Percentiles rank a stretch among this genome's conserved stretches.
Evolutionary conservation across 768 basidiomycete genomes (phyloP).

Genomic region (Coprinopsis sp.): DNA sequence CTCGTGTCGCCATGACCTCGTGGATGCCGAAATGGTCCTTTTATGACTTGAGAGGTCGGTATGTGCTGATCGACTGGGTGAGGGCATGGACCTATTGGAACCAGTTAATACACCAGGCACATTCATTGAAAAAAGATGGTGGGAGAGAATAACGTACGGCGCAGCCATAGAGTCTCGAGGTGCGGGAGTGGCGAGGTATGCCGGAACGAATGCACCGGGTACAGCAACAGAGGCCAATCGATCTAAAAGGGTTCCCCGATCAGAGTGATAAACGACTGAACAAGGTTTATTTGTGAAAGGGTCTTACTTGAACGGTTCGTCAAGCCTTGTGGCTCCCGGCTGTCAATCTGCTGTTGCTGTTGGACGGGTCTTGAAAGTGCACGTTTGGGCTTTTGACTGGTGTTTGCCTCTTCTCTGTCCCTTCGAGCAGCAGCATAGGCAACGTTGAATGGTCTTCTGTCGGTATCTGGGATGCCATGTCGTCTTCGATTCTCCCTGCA

Average conservation of each 20-base stretch:
- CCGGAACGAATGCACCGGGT: constrained; percentile 4
- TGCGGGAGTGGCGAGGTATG: neutral
- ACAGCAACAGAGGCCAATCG: constrained; percentile 7
- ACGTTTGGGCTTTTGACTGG: neutral
- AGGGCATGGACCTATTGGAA: neutral
- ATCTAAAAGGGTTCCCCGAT: neutral
- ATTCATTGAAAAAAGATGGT: neutral
- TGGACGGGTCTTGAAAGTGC: neutral
- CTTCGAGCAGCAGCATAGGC: constrained; percentile 71
- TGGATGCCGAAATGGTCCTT: neutral
- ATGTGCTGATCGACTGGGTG: neutral
- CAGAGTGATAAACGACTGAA: neutral
- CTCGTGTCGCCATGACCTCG: constrained; percentile 23
- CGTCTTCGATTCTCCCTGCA: constrained; percentile 64
- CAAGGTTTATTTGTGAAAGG: too few relatives aligned
- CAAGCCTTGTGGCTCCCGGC: constrained; percentile 34
- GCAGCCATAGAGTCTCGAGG: neutral
- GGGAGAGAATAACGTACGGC: neutral
- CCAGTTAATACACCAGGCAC: neutral
- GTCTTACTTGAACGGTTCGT: constrained; percentile 43
- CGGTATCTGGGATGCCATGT: constrained; percentile 81
- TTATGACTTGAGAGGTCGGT: neutral
- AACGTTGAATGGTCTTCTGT: constrained; percentile 80
- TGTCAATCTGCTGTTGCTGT: constrained; percentile 23
- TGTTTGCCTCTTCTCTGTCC: constrained; percentile 46